Conservation (phyloP, 108 stramenopile species). For the Fistulifera pelliculosa region DNA sequence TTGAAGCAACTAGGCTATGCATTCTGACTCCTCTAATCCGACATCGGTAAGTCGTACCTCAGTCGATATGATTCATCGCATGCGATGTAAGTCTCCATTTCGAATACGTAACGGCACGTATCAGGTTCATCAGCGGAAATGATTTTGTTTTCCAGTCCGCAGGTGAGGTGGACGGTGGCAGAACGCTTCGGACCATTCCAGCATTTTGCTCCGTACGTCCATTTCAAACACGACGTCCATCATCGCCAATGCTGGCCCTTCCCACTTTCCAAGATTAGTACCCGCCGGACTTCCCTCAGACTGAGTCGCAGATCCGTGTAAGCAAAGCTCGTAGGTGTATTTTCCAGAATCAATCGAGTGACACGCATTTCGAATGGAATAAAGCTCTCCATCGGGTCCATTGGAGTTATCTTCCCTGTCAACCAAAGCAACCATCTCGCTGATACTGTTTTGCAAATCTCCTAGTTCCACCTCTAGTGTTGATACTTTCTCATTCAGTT, state of each 20-base stretch:
- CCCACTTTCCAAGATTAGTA: slow-evolving; percentile 50
- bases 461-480: slow-evolving; percentile 12
- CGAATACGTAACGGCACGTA: slow-evolving; percentile 66
- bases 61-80: slow-evolving; percentile 55
- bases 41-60: no score
- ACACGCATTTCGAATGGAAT: slow-evolving; percentile 44
- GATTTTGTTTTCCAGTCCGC: slow-evolving; percentile 57
- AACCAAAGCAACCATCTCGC: slow-evolving; percentile 32
- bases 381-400: slow-evolving; percentile 62
- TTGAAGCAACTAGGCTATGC: no score
- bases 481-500: slow-evolving; percentile 11
- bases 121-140: slow-evolving; percentile 76
- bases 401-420: slow-evolving; percentile 26
- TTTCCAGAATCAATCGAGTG: slow-evolving; percentile 51
- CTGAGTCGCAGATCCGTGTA: slow-evolving; percentile 56
- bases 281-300: slow-evolving; percentile 38
- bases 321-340: slow-evolving; percentile 75
- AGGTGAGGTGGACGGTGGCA: slow-evolving; percentile 53
- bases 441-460: slow-evolving; percentile 17
- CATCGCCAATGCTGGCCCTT: slow-evolving; percentile 22
- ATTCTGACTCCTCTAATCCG: no score
- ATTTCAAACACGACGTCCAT: slow-evolving; percentile 42
- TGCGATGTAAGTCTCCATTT: slow-evolving; percentile 72
- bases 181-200: slow-evolving; percentile 80
- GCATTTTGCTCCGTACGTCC: slow-evolving; percentile 62